Conservation (phyloP, 139 green algal species). For the Tetraselmis striata region DNA sequence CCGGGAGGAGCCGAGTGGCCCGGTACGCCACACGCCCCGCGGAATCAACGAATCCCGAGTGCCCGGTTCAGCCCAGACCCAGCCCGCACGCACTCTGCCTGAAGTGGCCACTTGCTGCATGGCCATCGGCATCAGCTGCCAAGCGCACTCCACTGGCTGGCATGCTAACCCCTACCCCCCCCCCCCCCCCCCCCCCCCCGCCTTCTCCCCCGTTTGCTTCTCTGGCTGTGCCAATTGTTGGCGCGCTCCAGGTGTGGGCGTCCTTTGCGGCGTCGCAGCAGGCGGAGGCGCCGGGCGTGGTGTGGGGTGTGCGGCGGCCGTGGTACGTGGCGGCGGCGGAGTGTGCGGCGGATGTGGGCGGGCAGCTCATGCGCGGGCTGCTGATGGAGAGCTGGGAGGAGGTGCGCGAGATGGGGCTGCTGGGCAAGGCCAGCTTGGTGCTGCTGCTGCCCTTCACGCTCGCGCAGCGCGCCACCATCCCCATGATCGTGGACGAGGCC, state of each 20-base stretch:
- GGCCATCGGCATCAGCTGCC: too few species aligned
- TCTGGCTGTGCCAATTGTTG: too few species aligned
- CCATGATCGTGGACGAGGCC: constrained; percentile 30
- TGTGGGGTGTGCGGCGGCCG: not conserved
- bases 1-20: too few species aligned
- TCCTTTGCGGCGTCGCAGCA: not conserved
- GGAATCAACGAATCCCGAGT: too few species aligned
- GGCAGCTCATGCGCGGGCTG: not conserved
- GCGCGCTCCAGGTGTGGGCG: not conserved
- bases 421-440: constrained; percentile 10
- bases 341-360: not conserved
- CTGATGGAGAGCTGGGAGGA: constrained; percentile 17
- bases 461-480: constrained; percentile 31
- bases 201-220: too few species aligned
- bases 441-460: constrained; percentile 8
- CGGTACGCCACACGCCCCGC: too few species aligned
- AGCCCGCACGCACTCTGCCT: too few species aligned
- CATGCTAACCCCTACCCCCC: too few species aligned
- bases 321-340: constrained; percentile 1
- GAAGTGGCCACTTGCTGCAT: too few species aligned
- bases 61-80: too few species aligned
- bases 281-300: not conserved
- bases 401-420: not conserved
- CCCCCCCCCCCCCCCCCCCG: too few species aligned
- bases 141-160: too few species aligned